These are phyloP conservation scores for Croton laevigatus DNA, from an alignment of 441 rosid genomes.

Conservation along the genomic window DNA sequence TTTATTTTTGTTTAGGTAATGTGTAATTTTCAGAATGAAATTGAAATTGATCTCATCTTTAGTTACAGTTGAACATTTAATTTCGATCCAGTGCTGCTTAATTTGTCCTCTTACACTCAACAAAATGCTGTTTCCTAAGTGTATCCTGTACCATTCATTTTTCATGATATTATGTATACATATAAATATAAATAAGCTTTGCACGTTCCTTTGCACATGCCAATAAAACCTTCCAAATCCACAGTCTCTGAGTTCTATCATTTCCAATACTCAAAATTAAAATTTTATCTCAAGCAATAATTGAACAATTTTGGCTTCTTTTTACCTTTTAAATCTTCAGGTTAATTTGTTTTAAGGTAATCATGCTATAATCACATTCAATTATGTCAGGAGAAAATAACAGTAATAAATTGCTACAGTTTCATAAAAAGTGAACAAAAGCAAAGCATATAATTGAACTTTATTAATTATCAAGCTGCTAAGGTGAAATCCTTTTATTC, in stretches of 20 bases:
- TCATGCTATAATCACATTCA: no score
- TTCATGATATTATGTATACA: not conserved
- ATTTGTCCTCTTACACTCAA: slow-evolving; percentile 7
- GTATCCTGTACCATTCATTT: slow-evolving; percentile 6
- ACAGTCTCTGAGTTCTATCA: not conserved
- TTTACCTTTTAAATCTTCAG: not conserved
- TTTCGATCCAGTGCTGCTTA: not conserved
- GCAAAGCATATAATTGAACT: not conserved
- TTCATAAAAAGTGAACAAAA: slow-evolving; percentile 14
- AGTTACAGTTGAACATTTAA: not conserved
- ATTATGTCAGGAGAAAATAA: not conserved
- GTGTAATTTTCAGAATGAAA: no score
- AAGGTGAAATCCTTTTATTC: not conserved
- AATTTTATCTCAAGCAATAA: not conserved
- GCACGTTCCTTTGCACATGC: not conserved
- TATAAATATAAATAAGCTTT: not conserved
- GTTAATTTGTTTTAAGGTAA: no score
- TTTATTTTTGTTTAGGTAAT: no score
- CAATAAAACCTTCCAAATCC: not conserved
- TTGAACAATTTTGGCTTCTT: not conserved
- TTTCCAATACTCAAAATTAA: not conserved
- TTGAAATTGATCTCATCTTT: no score
- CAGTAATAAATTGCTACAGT: not conserved
- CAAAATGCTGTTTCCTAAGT: slow-evolving; percentile 14
- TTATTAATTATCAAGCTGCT: not conserved